A percentile compares a stretch with the other conserved stretches of the same genome.
phyloP scores from a whole-genome alignment of 2,329 filamentous ascomycete species.

The Coleophoma eucalyptorum region DNA sequence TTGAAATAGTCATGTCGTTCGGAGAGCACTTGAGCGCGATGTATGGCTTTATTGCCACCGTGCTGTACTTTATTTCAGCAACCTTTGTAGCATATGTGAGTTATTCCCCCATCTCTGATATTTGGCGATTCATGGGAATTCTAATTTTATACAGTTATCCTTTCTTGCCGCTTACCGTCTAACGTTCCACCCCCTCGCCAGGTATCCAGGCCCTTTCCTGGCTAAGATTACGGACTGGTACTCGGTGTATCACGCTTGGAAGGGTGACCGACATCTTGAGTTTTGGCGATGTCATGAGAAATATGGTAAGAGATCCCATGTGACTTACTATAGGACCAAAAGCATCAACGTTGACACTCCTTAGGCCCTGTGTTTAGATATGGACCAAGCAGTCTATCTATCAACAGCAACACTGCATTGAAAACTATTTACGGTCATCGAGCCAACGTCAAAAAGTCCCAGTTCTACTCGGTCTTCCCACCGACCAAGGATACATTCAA shows the following conservation, averaged over 20 bases:
- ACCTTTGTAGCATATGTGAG: background rate
- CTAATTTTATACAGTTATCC: background rate
- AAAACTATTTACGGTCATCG: constrained; percentile 64
- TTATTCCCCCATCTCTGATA: background rate
- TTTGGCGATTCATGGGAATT: background rate
- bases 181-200: constrained; percentile 61
- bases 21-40: background rate
- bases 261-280: constrained; percentile 70
- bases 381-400: constrained; percentile 71
- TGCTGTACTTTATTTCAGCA: background rate
- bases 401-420: constrained; percentile 69
- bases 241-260: constrained; percentile 70
- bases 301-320: constrained; percentile 50
- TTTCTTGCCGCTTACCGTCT: constrained; percentile 44
- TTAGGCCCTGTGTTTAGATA: constrained; percentile 67
- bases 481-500: constrained; percentile 62
- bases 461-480: constrained; percentile 71
- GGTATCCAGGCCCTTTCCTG: constrained; percentile 60
- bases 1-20: too few relatives aligned
- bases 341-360: background rate
- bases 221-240: constrained; percentile 62
- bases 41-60: background rate
- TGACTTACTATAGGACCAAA: constrained; percentile 3
- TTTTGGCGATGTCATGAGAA: constrained; percentile 67
- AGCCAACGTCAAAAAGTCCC: constrained; percentile 61